Percentiles rank a stretch among this genome's conserved stretches.
phyloP scores from a whole-genome alignment of 768 basidiomycete genomes.

The Galerina sulciceps region DNA sequence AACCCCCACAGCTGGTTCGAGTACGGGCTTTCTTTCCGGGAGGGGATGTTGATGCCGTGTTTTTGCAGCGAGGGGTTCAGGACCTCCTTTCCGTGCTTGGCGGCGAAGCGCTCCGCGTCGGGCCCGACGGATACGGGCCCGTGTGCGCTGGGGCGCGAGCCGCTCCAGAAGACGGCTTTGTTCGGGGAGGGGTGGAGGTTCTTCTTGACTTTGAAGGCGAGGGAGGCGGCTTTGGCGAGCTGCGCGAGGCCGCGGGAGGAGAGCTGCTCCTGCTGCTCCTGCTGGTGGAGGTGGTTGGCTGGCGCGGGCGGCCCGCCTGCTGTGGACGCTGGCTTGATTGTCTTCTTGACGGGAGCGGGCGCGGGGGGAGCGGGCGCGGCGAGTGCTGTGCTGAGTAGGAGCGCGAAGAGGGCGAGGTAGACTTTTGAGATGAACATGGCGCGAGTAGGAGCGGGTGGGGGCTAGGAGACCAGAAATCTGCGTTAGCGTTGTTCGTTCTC shows the following conservation, averaged over 20 bases:
- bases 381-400: neutral
- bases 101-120: slow-evolving; percentile 4
- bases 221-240: neutral
- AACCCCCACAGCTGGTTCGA: slow-evolving; percentile 5
- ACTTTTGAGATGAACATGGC: neutral
- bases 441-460: too few species aligned
- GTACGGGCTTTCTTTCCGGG: neutral
- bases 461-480: too few species aligned
- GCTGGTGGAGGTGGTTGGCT: too few species aligned
- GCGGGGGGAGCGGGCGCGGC: neutral
- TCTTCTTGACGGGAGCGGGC: neutral
- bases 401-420: neutral
- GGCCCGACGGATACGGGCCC: neutral
- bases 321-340: too few species aligned
- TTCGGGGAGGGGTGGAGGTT: neutral
- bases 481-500: too few species aligned
- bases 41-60: slow-evolving; percentile 5
- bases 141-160: neutral
- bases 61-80: neutral
- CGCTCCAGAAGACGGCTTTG: slow-evolving; percentile 18
- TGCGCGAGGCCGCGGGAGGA: neutral
- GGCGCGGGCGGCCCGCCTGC: too few species aligned
- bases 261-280: too few species aligned
- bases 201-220: neutral
- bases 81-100: neutral